Conservation (phyloP, 495 filamentous ascomycete genomes). For the Wilcoxina mikolae region DNA sequence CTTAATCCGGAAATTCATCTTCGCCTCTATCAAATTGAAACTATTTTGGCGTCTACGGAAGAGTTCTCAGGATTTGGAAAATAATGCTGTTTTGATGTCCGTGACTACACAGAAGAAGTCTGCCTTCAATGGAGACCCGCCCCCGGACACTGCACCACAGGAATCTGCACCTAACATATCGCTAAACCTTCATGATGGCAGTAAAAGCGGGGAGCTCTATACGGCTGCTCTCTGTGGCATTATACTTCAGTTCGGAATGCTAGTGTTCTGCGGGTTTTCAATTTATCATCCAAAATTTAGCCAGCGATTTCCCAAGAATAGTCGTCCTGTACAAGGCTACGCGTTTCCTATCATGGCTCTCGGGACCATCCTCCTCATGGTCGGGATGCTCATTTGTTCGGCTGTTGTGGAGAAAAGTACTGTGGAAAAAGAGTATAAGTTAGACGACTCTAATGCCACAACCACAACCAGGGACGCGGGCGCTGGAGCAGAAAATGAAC, state of each 20-base stretch:
- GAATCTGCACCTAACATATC: conserved; percentile 11
- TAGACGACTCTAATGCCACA: too few relatives aligned
- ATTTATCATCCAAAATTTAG: neutral
- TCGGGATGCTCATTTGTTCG: conserved; percentile 16
- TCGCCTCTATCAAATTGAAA: too few relatives aligned
- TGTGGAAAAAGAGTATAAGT: too few relatives aligned
- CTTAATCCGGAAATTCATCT: too few relatives aligned
- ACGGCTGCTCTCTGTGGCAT: conserved; percentile 10
- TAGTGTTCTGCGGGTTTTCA: too few relatives aligned
- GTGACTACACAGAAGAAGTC: too few relatives aligned
- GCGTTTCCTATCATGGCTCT: conserved; percentile 4
- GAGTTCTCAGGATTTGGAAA: too few relatives aligned
- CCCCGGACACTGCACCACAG: too few relatives aligned
- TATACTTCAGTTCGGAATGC: conserved; percentile 10
- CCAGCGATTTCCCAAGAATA: conserved; percentile 1
- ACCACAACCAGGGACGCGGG: too few relatives aligned
- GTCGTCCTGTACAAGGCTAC: neutral
- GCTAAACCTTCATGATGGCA: conserved; percentile 6
- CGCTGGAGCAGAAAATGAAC: too few relatives aligned
- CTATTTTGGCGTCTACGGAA: too few relatives aligned
- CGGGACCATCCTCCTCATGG: conserved; percentile 10
- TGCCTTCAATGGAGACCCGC: neutral
- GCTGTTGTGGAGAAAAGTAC: conserved; percentile 13
- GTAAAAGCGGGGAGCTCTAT: neutral
- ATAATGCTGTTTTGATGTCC: too few relatives aligned